Conservation (phyloP, 1,139 yeast genomes). For the Wickerhamomyces sp. region DNA sequence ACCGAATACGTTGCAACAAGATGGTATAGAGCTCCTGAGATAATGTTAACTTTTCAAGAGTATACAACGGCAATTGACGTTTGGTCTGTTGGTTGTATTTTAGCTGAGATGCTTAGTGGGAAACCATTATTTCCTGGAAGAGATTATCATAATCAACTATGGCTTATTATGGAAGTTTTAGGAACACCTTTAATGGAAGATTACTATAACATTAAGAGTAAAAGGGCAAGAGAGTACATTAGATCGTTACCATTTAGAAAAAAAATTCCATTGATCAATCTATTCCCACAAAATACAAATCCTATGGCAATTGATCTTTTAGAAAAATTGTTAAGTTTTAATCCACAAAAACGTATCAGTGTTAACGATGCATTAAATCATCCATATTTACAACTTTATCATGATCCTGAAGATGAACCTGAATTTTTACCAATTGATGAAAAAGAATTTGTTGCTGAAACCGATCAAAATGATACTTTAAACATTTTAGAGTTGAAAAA, state of each 20-base stretch:
- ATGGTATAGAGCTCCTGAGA: slow-evolving; percentile 97
- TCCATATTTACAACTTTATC: slow-evolving; percentile 75
- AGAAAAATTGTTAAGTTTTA: slow-evolving; percentile 69
- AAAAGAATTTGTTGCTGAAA: slow-evolving; percentile 59
- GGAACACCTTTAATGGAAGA: slow-evolving; percentile 90
- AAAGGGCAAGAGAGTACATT: slow-evolving; percentile 84
- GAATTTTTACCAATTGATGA: slow-evolving; percentile 66
- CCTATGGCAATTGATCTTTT: slow-evolving; percentile 76
- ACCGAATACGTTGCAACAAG: slow-evolving; percentile 97
- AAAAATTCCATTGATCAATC: slow-evolving; percentile 45
- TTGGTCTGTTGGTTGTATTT: slow-evolving; percentile 95
- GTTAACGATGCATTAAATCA: slow-evolving; percentile 80
- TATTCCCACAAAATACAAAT: slow-evolving; percentile 50
- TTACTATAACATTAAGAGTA: slow-evolving; percentile 70
- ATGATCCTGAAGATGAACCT: slow-evolving; percentile 84
- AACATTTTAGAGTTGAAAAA: slow-evolving; percentile 65
- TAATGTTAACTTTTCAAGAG: slow-evolving; percentile 89
- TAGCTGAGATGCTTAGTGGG: slow-evolving; percentile 87
- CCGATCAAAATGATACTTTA: slow-evolving; percentile 58
- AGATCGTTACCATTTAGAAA: slow-evolving; percentile 64
- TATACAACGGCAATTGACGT: slow-evolving; percentile 94
- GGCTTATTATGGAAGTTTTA: slow-evolving; percentile 79
- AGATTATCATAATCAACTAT: slow-evolving; percentile 87
- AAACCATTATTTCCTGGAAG: slow-evolving; percentile 91
- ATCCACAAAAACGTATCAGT: slow-evolving; percentile 72